Conservation (phyloP, 305 asterid species). For the Nicotiana rustica region DNA sequence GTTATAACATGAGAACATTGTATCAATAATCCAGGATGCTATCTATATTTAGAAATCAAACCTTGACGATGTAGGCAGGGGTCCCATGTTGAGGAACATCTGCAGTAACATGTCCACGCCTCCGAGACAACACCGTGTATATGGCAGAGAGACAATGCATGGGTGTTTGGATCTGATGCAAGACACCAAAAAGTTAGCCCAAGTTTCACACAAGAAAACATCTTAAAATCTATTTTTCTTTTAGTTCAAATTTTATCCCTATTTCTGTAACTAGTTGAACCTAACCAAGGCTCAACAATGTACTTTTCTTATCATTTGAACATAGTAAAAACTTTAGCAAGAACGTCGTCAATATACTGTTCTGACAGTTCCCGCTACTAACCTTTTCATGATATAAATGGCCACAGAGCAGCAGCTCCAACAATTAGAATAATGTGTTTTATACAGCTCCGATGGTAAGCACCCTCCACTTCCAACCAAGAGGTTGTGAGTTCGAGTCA, state of each 20-base stretch:
- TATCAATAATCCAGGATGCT: not conserved
- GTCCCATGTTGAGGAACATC: constrained; percentile 99
- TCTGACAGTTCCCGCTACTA: not conserved
- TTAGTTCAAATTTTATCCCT: not conserved
- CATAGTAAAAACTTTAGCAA: not conserved
- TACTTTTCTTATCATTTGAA: constrained; percentile 1
- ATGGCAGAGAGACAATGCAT: constrained; percentile 95
- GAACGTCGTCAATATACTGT: not conserved
- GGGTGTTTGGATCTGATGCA: constrained; percentile 89
- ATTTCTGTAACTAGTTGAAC: not conserved
- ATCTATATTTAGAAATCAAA: constrained; percentile 41
- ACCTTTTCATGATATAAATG: not conserved
- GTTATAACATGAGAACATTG: not conserved
- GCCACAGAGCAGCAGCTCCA: not conserved
- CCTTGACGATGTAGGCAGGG: constrained; percentile 96
- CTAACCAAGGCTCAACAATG: not conserved
- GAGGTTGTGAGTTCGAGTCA: no score
- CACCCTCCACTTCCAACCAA: no score
- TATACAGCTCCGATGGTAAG: not conserved
- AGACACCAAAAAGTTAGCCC: constrained; percentile 36
- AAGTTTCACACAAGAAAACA: constrained; percentile 11
- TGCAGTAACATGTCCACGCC: constrained; percentile 97
- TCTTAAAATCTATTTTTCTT: not conserved
- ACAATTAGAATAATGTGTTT: not conserved
- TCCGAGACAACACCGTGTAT: constrained; percentile 84